Conservation (phyloP, 768 basidiomycete species). For the Lanmaoa pseudosensibilis region DNA sequence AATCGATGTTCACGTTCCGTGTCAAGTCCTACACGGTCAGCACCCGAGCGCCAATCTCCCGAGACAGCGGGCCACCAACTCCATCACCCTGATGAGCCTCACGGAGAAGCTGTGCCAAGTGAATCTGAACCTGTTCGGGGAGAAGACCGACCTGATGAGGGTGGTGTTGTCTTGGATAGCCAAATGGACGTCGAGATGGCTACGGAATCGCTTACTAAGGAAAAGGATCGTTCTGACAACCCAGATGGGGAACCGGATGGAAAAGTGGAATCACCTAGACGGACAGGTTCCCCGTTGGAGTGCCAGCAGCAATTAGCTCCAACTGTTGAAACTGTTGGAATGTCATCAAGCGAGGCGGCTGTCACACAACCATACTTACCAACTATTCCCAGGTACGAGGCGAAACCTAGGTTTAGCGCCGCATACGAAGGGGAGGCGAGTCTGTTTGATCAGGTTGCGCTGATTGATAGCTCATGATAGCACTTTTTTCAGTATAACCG, state of each 20-base stretch:
- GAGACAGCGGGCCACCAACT: not conserved
- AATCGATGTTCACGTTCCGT: not conserved
- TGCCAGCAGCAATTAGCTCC: constrained; percentile 2
- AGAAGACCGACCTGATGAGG: constrained; percentile 3
- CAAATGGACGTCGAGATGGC: constrained; percentile 9
- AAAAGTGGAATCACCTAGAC: constrained; percentile 26
- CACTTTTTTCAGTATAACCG: constrained; percentile 28
- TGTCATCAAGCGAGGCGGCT: constrained; percentile 15
- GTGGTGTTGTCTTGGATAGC: not conserved
- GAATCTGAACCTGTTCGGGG: constrained; percentile 1
- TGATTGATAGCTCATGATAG: constrained; percentile 7
- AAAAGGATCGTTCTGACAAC: constrained; percentile 14
- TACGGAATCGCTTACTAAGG: constrained; percentile 9
- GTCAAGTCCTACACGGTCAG: constrained; percentile 14
- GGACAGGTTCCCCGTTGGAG: constrained; percentile 18
- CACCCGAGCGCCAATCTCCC: constrained; percentile 1
- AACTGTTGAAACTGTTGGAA: constrained; percentile 13
- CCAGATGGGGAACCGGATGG: constrained; percentile 20
- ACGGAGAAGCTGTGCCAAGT: not conserved
- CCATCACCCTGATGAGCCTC: not conserved
- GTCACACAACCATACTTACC: constrained; percentile 35
- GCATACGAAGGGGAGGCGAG: constrained; percentile 29
- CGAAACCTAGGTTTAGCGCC: constrained; percentile 29
- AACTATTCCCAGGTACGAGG: constrained; percentile 31
- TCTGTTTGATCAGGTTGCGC: not conserved